These are phyloP conservation scores for Colletotrichum brevisporum DNA, from an alignment of 2,329 filamentous ascomycete species.

Conservation along the genomic window DNA sequence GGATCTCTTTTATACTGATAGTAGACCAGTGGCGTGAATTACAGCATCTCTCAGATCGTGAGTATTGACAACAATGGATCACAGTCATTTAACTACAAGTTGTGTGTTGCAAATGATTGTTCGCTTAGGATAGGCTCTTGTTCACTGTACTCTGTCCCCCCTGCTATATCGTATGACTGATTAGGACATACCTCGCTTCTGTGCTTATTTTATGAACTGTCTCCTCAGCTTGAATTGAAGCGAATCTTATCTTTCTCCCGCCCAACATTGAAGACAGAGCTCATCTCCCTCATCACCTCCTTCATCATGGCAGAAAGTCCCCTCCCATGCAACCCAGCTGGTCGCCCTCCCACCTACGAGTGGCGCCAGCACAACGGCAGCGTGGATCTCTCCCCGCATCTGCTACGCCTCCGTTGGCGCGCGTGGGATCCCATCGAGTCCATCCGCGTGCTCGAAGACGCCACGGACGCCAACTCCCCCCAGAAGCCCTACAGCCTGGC, in stretches of 20 bases:
- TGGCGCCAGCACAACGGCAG: not conserved
- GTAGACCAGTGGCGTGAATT: no score
- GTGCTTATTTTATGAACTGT: not conserved
- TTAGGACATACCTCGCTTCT: no score
- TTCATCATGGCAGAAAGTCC: no score
- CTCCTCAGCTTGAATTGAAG: not conserved
- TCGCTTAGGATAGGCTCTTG: no score
- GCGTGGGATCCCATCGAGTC: not conserved
- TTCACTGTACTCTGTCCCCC: no score
- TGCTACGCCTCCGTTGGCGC: slow-evolving; percentile 13
- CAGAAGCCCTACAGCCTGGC: slow-evolving; percentile 11
- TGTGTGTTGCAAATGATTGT: no score
- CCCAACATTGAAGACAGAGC: not conserved
- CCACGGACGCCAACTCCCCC: slow-evolving; percentile 7
- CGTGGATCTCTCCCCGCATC: slow-evolving; percentile 8
- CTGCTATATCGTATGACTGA: no score
- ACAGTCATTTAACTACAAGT: no score
- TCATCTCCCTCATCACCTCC: not conserved
- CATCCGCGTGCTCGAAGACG: slow-evolving; percentile 18
- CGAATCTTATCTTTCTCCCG: not conserved
- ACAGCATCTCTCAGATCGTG: no score
- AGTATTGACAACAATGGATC: no score
- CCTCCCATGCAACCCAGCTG: not conserved
- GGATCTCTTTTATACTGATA: no score
- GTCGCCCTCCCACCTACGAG: slow-evolving; percentile 8